These are phyloP conservation scores for Boletus rubroflammeus DNA, from an alignment of 768 basidiomycete species.

Conservation along the genomic window DNA sequence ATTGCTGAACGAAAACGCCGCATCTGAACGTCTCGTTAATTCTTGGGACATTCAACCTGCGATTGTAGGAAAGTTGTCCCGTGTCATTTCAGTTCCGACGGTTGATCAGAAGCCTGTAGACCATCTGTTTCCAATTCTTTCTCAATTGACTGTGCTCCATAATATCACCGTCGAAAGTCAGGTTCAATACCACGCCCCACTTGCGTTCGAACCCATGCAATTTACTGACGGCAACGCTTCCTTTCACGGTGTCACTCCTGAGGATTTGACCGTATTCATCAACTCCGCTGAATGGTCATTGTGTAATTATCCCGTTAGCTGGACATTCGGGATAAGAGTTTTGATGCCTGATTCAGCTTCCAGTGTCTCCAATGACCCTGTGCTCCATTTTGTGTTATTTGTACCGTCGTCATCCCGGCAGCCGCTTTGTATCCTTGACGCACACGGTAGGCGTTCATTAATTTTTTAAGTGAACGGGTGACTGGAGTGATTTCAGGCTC, in stretches of 20 bases:
- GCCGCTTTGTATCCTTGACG: conserved; percentile 65
- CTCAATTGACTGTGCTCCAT: conserved; percentile 62
- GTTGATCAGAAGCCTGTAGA: conserved; percentile 40
- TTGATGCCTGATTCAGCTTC: conserved; percentile 56
- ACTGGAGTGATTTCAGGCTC: conserved; percentile 37
- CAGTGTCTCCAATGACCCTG: conserved; percentile 88
- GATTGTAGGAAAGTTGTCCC: conserved; percentile 52
- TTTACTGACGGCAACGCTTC: conserved; percentile 33
- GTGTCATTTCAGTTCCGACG: conserved; percentile 15
- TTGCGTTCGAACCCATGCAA: conserved; percentile 68
- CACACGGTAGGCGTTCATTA: conserved; percentile 39
- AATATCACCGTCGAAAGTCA: conserved; percentile 95
- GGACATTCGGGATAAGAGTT: neutral
- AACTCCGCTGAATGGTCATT: conserved; percentile 97
- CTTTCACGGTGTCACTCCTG: conserved; percentile 61
- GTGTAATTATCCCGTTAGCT: conserved; percentile 46
- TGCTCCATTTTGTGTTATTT: conserved; percentile 89
- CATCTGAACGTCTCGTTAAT: conserved; percentile 53
- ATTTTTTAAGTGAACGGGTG: conserved; percentile 2
- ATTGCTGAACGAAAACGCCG: conserved; percentile 85
- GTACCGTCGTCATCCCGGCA: conserved; percentile 67
- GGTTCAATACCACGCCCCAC: conserved; percentile 85
- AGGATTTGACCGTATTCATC: conserved; percentile 88
- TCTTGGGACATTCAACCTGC: conserved; percentile 74
- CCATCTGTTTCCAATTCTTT: conserved; percentile 63